Evolutionary conservation across 495 filamentous ascomycete species (phyloP).

Genomic region (Neurospora sp.): DNA sequence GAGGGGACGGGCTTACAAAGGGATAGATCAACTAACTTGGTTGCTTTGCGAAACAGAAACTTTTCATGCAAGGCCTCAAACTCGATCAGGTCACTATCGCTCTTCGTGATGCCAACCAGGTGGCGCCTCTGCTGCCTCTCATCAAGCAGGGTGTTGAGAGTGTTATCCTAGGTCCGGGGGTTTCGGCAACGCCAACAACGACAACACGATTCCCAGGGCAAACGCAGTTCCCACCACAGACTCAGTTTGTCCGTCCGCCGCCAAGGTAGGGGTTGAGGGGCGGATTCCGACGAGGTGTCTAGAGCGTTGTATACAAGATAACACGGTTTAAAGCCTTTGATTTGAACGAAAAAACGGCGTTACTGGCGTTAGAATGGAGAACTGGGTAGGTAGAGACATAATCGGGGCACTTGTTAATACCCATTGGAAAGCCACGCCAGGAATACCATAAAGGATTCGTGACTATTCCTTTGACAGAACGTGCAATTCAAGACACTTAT

Average conservation of each 20-base stretch:
- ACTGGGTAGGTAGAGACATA: neutral
- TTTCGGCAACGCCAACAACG: neutral
- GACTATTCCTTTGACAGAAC: neutral
- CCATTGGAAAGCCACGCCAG: neutral
- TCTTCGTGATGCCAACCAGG: slow-evolving; percentile 72
- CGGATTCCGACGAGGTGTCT: neutral
- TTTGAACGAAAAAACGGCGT: neutral
- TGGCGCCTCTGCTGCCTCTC: slow-evolving; percentile 62
- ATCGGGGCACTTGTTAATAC: neutral
- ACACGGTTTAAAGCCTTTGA: neutral
- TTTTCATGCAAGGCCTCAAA: slow-evolving; percentile 49
- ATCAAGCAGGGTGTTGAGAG: slow-evolving; percentile 47
- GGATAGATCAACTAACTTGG: slow-evolving; percentile 1
- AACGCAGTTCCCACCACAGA: neutral
- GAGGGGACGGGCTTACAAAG: neutral
- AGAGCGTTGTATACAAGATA: neutral
- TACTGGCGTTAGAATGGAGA: neutral
- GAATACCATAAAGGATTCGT: neutral
- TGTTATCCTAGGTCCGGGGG: slow-evolving; percentile 18
- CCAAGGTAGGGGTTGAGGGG: neutral
- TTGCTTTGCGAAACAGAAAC: slow-evolving; percentile 37
- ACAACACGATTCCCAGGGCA: neutral
- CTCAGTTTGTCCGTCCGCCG: neutral
- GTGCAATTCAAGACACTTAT: neutral
- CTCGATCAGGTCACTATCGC: slow-evolving; percentile 65